Evolutionary conservation across 306 rosid genomes (phyloP), one percentile per base, ranked within the genome.

Genomic region (Ormosia semicastrata): DNA sequence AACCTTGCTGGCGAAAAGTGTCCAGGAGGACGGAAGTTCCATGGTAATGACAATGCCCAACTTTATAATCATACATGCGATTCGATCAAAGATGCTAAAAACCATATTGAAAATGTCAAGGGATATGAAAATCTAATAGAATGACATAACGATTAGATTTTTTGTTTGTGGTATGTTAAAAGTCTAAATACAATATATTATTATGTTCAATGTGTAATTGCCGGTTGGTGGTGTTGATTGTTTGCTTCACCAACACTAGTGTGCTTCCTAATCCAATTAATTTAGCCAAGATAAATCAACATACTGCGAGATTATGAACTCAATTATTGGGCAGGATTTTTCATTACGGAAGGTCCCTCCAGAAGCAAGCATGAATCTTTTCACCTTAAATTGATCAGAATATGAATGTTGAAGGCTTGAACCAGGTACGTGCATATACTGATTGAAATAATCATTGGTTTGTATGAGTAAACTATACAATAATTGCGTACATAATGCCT

Each of bases 211-310:
- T 77, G 86, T 72, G 74, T 73, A 47, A 54, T 44, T 84, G 88
- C 82, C 86, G 86, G 86, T 71, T 73, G 86, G 86, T 77, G 50
- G 82, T 59, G 43, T 60, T 84, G 57, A 68, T 41, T 36, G 63
- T 71, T 71, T 57, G 75, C 77, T 62, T 75, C 7, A 1, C 70
- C 71, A 62, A 18, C 71, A 79, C 65, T 71, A 58, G 75, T 32
- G 72, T 72, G 81, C 75, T 69, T 87, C 76, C 44, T 44, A 65
- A 63, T 80, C 75, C 83, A 76, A 66, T 63, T 83, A 78, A 80
- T 76, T 80, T 83, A 56, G 71, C 56, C 82, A 70, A 58, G 57
- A 63, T 64, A 46, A 54, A 58, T 49, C 24, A 17, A 72, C 50
- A 77, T 41, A 17, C 5, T 64, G 73, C 82, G 56, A 59, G 60